Conservation (phyloP, 495 filamentous ascomycete species). For the Extremus antarcticus region DNA sequence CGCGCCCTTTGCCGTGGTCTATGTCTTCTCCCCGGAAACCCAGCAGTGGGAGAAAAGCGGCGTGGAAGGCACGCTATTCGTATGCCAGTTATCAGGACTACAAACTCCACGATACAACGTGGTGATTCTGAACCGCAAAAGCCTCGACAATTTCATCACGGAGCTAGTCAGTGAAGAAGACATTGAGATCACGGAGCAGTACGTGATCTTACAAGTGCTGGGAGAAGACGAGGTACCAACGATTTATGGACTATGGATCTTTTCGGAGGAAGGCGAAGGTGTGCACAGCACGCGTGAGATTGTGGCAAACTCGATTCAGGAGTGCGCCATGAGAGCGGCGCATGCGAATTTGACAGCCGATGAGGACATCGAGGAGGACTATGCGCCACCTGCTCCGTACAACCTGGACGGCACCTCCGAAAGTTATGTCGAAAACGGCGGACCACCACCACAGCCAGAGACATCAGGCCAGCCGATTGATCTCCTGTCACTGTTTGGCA, state of each 20-base stretch:
- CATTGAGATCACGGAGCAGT: constrained; percentile 50
- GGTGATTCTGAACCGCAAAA: constrained; percentile 51
- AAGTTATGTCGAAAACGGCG: constrained; percentile 4
- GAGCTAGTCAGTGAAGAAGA: constrained; percentile 42
- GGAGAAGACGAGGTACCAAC: constrained; percentile 20
- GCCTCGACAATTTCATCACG: constrained; percentile 47
- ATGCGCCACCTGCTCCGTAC: background rate
- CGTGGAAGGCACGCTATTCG: constrained; percentile 72
- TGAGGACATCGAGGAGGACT: constrained; percentile 28
- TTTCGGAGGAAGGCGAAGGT: constrained; percentile 25
- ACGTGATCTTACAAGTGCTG: constrained; percentile 44
- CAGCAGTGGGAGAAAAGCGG: constrained; percentile 65
- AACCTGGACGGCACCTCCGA: constrained; percentile 6
- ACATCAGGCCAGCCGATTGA: constrained; percentile 7
- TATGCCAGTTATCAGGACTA: constrained; percentile 41
- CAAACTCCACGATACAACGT: constrained; percentile 37
- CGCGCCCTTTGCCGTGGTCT: constrained; percentile 69
- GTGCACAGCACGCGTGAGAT: constrained; percentile 39
- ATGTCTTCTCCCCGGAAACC: constrained; percentile 52
- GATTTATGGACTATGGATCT: constrained; percentile 57
- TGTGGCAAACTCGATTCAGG: constrained; percentile 43
- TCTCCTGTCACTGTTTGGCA: constrained; percentile 12
- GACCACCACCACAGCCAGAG: background rate
- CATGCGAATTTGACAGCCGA: constrained; percentile 36
- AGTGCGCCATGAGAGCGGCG: constrained; percentile 44